These are phyloP conservation scores for Aspergillus uvarum DNA, from an alignment of 2,329 filamentous ascomycete species.

Conservation along the genomic window DNA sequence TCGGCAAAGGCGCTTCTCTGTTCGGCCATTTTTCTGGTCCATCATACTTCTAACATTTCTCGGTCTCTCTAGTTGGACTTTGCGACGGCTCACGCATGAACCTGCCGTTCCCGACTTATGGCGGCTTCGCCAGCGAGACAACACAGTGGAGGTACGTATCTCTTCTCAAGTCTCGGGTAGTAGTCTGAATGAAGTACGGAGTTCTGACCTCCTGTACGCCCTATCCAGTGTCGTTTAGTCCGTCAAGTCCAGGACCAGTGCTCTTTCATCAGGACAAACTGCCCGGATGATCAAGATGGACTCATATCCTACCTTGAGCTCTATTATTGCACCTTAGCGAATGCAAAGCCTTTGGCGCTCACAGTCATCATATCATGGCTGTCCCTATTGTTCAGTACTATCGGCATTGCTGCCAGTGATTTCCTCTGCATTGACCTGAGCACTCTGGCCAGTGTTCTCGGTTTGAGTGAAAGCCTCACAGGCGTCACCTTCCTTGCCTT, in stretches of 20 bases:
- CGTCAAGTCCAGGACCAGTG: constrained; percentile 78
- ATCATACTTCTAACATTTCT: constrained; percentile 40
- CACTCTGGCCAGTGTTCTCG: constrained; percentile 83
- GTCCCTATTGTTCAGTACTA: constrained; percentile 87
- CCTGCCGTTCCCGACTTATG: not conserved
- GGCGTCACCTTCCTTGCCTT: constrained; percentile 96
- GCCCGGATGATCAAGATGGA: constrained; percentile 84
- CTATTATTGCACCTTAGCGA: constrained; percentile 79
- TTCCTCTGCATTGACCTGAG: constrained; percentile 97
- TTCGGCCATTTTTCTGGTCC: constrained; percentile 48
- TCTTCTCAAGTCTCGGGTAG: not conserved
- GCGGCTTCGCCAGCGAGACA: constrained; percentile 20
- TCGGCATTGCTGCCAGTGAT: constrained; percentile 95
- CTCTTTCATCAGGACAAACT: constrained; percentile 78
- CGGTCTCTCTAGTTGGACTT: constrained; percentile 31
- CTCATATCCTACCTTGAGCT: constrained; percentile 83
- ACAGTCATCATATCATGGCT: constrained; percentile 77
- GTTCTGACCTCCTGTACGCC: not conserved
- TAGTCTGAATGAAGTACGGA: not conserved
- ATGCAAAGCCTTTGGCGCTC: constrained; percentile 75
- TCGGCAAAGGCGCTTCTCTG: constrained; percentile 38
- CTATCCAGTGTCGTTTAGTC: constrained; percentile 69
- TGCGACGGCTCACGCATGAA: constrained; percentile 14
- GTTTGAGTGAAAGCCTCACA: constrained; percentile 92
- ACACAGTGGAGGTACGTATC: constrained; percentile 29